These are phyloP conservation scores for Botrytis elliptica DNA, from an alignment of 2,329 filamentous ascomycete species.

Conservation along the genomic window DNA sequence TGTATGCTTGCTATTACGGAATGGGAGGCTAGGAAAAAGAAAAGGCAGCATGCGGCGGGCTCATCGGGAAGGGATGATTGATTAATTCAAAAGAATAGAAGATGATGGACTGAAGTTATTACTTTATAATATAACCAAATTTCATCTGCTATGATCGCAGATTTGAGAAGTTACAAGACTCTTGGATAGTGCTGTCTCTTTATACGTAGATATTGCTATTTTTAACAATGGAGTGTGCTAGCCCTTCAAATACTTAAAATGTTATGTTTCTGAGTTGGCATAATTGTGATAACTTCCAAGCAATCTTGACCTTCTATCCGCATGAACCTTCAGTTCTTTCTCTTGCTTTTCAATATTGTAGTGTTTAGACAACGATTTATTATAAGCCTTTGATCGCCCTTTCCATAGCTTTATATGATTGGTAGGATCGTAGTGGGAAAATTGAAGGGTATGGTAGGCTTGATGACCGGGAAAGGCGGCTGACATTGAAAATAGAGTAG, in stretches of 20 bases:
- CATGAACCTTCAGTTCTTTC: not conserved
- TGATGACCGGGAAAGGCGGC: not conserved
- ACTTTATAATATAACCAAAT: not conserved
- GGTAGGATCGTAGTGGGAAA: not conserved
- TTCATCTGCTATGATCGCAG: not conserved
- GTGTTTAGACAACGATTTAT: not conserved
- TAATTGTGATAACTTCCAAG: not conserved
- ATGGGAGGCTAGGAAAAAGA: conserved; percentile 12
- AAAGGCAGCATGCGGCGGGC: not conserved
- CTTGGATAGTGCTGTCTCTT: not conserved
- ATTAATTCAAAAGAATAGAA: not conserved
- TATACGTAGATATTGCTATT: not conserved
- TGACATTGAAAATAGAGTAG: not conserved
- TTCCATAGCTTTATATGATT: not conserved
- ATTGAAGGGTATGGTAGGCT: not conserved
- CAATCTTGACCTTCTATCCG: not conserved
- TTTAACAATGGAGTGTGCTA: not conserved
- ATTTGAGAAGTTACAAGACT: not conserved
- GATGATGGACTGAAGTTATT: not conserved
- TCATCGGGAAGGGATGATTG: not conserved
- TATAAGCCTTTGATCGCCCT: not conserved
- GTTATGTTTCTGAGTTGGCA: not conserved
- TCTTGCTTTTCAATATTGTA: not conserved
- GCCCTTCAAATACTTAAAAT: not conserved
- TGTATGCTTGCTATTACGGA: conserved; percentile 17